Evolutionary conservation across 805 yeast genomes (phyloP).

Genomic region (Candida namnaoensis): DNA sequence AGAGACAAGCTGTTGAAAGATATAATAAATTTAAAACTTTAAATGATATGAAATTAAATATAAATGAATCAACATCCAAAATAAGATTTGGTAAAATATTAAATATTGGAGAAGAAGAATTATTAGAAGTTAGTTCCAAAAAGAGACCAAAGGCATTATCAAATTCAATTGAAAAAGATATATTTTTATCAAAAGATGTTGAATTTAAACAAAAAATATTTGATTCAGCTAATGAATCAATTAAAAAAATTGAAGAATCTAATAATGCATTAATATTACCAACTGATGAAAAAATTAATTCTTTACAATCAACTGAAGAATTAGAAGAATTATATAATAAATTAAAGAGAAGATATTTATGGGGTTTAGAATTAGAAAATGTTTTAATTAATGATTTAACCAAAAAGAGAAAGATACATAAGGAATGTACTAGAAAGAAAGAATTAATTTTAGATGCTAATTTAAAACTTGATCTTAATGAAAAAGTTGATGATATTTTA

Average conservation of each 20-base stretch:
- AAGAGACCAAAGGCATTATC: constrained; percentile 1
- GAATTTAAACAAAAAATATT: background rate
- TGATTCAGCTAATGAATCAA: background rate
- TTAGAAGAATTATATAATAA: constrained; percentile 16
- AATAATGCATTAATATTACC: constrained; percentile 1
- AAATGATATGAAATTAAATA: background rate
- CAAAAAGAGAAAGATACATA: constrained; percentile 19
- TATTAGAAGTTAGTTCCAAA: constrained; percentile 4
- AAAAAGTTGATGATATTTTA: background rate
- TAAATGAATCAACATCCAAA: background rate
- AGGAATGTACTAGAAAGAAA: constrained; percentile 24
- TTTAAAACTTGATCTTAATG: background rate
- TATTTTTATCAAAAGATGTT: background rate
- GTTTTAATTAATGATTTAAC: constrained; percentile 24
- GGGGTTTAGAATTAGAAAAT: constrained; percentile 29
- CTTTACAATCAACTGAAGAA: constrained; percentile 3
- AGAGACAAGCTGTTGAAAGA: background rate
- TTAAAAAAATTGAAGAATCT: background rate
- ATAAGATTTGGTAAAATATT: constrained; percentile 12
- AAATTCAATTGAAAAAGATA: constrained; percentile 1
- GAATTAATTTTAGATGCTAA: constrained; percentile 36
- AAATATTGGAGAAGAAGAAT: constrained; percentile 9
- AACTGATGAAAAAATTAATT: constrained; percentile 8
- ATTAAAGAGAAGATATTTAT: constrained; percentile 24
- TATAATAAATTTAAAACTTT: too few species aligned